phyloP scores from a whole-genome alignment of 352 stramenopile genomes.

The Halophytophthora batemanensis region DNA sequence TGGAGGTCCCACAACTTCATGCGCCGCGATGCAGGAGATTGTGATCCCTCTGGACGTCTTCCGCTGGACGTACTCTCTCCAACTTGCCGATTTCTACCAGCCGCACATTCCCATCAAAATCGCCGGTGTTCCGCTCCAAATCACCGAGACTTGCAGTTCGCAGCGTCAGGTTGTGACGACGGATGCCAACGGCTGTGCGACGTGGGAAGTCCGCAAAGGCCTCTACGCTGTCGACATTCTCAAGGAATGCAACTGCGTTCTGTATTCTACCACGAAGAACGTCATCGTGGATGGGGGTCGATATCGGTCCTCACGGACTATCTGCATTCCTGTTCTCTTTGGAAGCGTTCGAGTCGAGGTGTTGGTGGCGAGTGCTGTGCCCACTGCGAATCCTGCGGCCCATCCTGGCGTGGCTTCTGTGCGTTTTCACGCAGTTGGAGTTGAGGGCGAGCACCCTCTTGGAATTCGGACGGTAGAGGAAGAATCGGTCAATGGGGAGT shows the following conservation, averaged over 20 bases:
- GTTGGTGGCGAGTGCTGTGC: constrained; percentile 7
- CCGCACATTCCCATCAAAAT: constrained; percentile 37
- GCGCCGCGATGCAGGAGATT: constrained; percentile 41
- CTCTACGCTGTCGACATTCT: constrained; percentile 54
- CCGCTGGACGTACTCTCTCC: constrained; percentile 57
- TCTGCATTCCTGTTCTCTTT: constrained; percentile 57
- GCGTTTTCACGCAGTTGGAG: constrained; percentile 17
- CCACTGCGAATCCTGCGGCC: not conserved
- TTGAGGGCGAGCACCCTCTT: too few species aligned
- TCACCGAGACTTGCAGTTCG: constrained; percentile 54
- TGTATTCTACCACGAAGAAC: constrained; percentile 68
- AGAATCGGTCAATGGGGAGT: too few species aligned
- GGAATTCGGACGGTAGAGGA: too few species aligned
- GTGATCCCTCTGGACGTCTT: constrained; percentile 55
- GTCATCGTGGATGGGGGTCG: constrained; percentile 62
- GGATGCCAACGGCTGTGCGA: constrained; percentile 33
- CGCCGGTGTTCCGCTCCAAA: constrained; percentile 42
- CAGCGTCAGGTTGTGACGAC: constrained; percentile 45
- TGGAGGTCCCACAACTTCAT: constrained; percentile 21
- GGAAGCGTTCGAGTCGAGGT: constrained; percentile 44
- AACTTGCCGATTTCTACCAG: constrained; percentile 71
- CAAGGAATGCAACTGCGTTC: constrained; percentile 54
- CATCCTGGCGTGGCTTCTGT: too few species aligned
- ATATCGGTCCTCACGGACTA: constrained; percentile 41
- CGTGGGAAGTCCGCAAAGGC: constrained; percentile 56